Evolutionary conservation across 2,329 filamentous ascomycete species (phyloP).

Genomic region (Ilyonectria sp.): DNA sequence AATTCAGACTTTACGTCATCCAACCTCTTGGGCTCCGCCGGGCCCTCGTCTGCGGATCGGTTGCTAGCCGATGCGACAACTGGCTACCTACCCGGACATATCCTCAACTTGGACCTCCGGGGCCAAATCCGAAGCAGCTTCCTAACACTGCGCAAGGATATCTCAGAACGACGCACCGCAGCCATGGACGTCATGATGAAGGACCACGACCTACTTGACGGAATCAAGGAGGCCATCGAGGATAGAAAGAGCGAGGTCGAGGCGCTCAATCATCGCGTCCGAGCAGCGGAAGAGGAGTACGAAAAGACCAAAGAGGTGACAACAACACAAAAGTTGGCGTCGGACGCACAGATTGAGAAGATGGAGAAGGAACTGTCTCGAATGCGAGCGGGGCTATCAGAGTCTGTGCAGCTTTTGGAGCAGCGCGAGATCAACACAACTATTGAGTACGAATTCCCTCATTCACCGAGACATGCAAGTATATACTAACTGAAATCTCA

Average conservation of each 20-base stretch:
- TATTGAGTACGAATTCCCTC: conserved; percentile 84
- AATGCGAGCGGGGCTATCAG: conserved; percentile 87
- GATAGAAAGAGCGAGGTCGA: conserved; percentile 96
- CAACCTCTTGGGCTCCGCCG: conserved; percentile 62
- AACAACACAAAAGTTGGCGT: conserved; percentile 87
- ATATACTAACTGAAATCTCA: conserved; percentile 52
- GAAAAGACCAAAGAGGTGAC: conserved; percentile 92
- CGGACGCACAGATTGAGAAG: conserved; percentile 96
- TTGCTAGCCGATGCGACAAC: conserved; percentile 85
- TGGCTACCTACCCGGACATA: conserved; percentile 90
- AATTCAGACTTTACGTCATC: conserved; percentile 82
- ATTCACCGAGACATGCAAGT: neutral
- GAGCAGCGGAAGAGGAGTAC: conserved; percentile 92
- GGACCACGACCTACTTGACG: conserved; percentile 92
- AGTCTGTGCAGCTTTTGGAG: conserved; percentile 92
- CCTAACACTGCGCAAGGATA: conserved; percentile 84
- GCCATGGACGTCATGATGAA: conserved; percentile 94
- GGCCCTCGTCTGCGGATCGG: conserved; percentile 73
- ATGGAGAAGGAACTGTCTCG: conserved; percentile 98
- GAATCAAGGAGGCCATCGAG: conserved; percentile 96
- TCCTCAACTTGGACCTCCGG: conserved; percentile 90
- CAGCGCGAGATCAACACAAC: conserved; percentile 97
- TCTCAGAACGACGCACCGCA: conserved; percentile 87
- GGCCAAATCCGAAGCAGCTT: conserved; percentile 87
- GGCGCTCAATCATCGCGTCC: conserved; percentile 88